Evolutionary conservation across 345 rosid species (phyloP).

Genomic region (Fremontodendron californicum): DNA sequence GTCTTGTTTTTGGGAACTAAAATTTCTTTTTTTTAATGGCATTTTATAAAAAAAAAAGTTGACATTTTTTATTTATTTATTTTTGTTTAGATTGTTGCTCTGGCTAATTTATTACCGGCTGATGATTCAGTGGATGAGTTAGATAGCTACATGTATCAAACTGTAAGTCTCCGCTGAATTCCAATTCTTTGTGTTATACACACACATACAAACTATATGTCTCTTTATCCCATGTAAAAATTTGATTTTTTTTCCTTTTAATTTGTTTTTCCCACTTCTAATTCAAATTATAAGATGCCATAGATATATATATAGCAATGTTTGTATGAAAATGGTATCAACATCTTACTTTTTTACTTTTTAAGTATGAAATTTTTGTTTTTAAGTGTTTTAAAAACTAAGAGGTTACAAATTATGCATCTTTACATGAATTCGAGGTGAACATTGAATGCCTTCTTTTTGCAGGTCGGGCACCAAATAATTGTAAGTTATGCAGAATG

Average conservation of each 20-base stretch:
- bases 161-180: background rate
- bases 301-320: background rate
- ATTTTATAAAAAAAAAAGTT: background rate
- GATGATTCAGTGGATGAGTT: constrained; percentile 90
- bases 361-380: background rate
- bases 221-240: background rate
- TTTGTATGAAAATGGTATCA: background rate
- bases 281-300: constrained; percentile 10
- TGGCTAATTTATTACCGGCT: constrained; percentile 81
- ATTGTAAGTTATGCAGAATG: constrained; percentile 82
- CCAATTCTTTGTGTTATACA: too few relatives aligned
- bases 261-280: constrained; percentile 56
- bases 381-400: background rate
- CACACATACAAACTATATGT: too few relatives aligned
- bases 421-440: background rate
- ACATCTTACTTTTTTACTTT: background rate
- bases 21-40: background rate
- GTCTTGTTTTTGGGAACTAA: too few relatives aligned
- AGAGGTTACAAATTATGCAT: background rate
- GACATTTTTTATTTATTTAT: background rate
- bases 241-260: background rate
- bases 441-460: constrained; percentile 10
- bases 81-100: constrained; percentile 61
- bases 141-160: constrained; percentile 73
- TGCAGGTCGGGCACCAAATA: constrained; percentile 92